Conservation (phyloP, 768 basidiomycete genomes). For the Suillus alpinus region DNA sequence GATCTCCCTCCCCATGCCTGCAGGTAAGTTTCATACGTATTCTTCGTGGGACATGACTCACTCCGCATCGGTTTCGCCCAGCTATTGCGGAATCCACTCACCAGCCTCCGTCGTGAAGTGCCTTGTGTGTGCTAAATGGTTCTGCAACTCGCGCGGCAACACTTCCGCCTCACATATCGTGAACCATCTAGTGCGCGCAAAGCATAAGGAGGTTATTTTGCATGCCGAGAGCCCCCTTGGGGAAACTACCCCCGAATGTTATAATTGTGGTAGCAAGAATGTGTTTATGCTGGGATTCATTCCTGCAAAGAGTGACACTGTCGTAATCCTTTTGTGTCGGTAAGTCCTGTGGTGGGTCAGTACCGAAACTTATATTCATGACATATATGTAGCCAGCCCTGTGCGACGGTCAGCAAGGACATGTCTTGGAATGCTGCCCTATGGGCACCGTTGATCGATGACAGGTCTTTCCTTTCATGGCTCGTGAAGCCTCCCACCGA, state of each 20-base stretch:
- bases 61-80: constrained; percentile 27
- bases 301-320: constrained; percentile 98
- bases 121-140: constrained; percentile 90
- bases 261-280: constrained; percentile 98
- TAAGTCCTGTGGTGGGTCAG: constrained; percentile 37
- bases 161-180: constrained; percentile 99
- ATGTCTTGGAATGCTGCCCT: constrained; percentile 98
- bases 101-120: constrained; percentile 97
- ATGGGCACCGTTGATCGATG: constrained; percentile 98
- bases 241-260: constrained; percentile 98
- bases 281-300: constrained; percentile 99
- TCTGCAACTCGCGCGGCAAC: constrained; percentile 97
- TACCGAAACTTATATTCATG: background rate
- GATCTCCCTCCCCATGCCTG: constrained; percentile 92
- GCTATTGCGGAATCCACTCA: constrained; percentile 98
- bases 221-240: constrained; percentile 95
- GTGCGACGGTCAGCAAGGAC: constrained; percentile 94
- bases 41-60: constrained; percentile 7
- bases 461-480: constrained; percentile 99
- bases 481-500: constrained; percentile 96
- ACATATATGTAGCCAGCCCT: constrained; percentile 76
- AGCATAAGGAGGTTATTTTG: constrained; percentile 97
- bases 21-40: constrained; percentile 56
- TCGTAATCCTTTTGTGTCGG: constrained; percentile 96
- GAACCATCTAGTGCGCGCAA: constrained; percentile 97